Evolutionary conservation across 257 asterid genomes (phyloP).

Genomic region (Lycium ferocissimum): DNA sequence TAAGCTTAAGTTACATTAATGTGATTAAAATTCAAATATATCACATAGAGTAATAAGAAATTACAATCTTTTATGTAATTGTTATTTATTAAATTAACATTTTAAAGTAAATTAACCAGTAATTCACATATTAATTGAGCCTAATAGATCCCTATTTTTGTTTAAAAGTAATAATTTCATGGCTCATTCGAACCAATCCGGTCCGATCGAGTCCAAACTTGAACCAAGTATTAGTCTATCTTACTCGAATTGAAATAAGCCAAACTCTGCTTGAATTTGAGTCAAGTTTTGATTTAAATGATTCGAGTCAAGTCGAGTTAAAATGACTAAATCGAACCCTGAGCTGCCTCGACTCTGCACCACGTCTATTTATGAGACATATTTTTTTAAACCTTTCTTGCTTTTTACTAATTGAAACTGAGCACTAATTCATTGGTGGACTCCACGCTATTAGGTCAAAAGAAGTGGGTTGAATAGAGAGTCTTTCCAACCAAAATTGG

Average conservation of each 20-base stretch:
- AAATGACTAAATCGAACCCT: too few species aligned
- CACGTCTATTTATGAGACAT: neutral
- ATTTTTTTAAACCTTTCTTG: neutral
- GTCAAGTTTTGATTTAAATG: neutral
- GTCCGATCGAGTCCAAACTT: too few species aligned
- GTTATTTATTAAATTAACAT: neutral
- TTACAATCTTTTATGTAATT: neutral
- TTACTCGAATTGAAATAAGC: too few species aligned
- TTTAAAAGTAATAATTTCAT: too few species aligned
- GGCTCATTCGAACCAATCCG: too few species aligned
- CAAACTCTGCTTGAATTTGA: neutral
- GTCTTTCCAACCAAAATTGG: slow-evolving; percentile 43
- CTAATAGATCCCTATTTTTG: neutral
- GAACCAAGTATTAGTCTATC: too few species aligned
- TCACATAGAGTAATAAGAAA: neutral
- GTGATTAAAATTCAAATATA: neutral
- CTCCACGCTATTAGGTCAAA: slow-evolving; percentile 41
- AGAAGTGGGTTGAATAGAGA: slow-evolving; percentile 28
- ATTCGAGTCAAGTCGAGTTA: neutral
- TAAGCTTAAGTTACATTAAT: too few species aligned
- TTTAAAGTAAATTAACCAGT: too few species aligned
- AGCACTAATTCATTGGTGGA: slow-evolving; percentile 30
- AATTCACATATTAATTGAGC: neutral
- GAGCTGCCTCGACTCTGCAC: too few species aligned
- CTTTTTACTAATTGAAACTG: neutral